Conservation (phyloP, 768 basidiomycete genomes). For the Arthromyces matolae region DNA sequence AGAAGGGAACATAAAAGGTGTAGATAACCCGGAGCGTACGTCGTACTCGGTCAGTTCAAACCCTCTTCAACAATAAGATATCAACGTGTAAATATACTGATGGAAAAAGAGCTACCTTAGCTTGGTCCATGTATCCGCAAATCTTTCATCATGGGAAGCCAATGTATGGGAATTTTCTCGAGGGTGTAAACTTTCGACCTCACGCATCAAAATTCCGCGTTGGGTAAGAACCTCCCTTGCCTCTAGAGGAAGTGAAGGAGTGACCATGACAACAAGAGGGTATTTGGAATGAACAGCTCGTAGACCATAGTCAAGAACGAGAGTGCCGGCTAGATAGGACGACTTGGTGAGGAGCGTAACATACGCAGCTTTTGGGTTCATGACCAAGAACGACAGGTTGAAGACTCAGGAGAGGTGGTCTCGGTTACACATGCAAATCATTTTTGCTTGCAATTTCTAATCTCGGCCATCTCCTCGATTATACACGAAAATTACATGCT, state of each 20-base stretch:
- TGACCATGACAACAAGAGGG: conserved; percentile 78
- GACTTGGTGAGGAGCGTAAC: conserved; percentile 75
- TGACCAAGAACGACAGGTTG: conserved; percentile 12
- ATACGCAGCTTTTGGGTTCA: conserved; percentile 53
- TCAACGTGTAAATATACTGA: neutral
- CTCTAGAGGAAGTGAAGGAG: conserved; percentile 49
- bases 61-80: conserved; percentile 28
- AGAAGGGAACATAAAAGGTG: neutral
- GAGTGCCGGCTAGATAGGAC: conserved; percentile 60
- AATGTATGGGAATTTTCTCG: conserved; percentile 38
- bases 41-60: conserved; percentile 71
- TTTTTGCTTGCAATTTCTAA: neutral
- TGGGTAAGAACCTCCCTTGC: conserved; percentile 49
- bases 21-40: conserved; percentile 30
- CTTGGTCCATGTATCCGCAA: conserved; percentile 74
- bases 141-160: conserved; percentile 45
- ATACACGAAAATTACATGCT: neutral
- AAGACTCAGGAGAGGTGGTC: neutral
- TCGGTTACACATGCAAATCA: neutral
- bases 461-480: conserved; percentile 18
- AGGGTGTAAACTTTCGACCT: conserved; percentile 60
- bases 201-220: conserved; percentile 50
- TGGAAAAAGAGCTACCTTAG: conserved; percentile 37
- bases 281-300: conserved; percentile 55
- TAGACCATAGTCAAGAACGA: conserved; percentile 59